These are phyloP conservation scores for Penicillium daleae DNA, from an alignment of 495 filamentous ascomycete species.

Conservation along the genomic window DNA sequence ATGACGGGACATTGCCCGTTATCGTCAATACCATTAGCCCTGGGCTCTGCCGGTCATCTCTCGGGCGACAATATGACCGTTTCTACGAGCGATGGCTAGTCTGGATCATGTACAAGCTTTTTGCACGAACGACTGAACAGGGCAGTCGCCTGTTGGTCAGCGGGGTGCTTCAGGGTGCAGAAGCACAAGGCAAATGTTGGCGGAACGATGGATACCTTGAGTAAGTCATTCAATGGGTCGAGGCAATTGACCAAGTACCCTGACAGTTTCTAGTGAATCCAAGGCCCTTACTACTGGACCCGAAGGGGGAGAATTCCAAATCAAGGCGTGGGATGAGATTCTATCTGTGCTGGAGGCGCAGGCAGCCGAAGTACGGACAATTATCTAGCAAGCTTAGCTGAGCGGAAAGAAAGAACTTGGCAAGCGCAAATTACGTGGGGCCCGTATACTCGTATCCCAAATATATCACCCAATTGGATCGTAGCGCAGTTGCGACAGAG, in stretches of 20 bases:
- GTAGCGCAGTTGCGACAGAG: no score
- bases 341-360: constrained; percentile 36
- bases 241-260: not conserved
- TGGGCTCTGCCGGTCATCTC: constrained; percentile 44
- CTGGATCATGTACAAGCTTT: constrained; percentile 43
- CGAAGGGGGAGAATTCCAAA: constrained; percentile 41
- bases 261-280: constrained; percentile 39
- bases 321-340: constrained; percentile 48
- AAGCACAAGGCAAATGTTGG: constrained; percentile 58
- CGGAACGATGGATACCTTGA: constrained; percentile 49
- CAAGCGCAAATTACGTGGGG: not conserved
- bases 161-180: constrained; percentile 49
- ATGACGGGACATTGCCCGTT: constrained; percentile 42
- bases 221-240: constrained; percentile 29
- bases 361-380: constrained; percentile 27
- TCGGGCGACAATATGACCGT: constrained; percentile 44
- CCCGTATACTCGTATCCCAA: constrained; percentile 12
- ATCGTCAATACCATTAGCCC: constrained; percentile 53
- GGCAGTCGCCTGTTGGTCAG: constrained; percentile 57
- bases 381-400: constrained; percentile 5
- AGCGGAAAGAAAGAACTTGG: not conserved
- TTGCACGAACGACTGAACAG: constrained; percentile 53
- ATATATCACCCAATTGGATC: constrained; percentile 18
- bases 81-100: constrained; percentile 43
- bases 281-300: constrained; percentile 36